Conservation (phyloP, 1,139 yeast species). For the Cylindricascospora bacillispora region DNA sequence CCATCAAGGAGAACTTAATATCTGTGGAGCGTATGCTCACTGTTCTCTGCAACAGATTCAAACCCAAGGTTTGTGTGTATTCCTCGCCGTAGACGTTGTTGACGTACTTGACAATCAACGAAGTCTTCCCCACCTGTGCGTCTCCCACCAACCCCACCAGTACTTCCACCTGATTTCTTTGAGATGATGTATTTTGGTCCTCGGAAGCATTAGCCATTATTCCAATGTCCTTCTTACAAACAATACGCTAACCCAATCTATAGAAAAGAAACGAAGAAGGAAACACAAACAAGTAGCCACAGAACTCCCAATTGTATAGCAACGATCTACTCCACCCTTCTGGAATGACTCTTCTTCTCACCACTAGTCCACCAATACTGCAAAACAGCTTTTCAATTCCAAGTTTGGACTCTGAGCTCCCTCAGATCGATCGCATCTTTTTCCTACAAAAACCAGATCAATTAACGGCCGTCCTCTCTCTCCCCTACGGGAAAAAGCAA, state of each 20-base stretch:
- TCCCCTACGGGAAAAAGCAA: too few relatives aligned
- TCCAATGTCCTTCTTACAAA: not conserved
- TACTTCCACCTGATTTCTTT: constrained; percentile 50
- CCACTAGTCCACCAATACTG: too few relatives aligned
- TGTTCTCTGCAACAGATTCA: constrained; percentile 87
- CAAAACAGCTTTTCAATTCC: too few relatives aligned
- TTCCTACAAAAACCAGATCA: too few relatives aligned
- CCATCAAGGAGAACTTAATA: constrained; percentile 91
- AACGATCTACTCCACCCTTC: too few relatives aligned
- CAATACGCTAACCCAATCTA: not conserved
- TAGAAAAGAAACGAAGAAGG: not conserved
- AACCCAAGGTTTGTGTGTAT: constrained; percentile 89
- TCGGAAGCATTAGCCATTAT: constrained; percentile 7
- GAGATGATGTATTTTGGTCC: too few relatives aligned
- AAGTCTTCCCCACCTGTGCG: constrained; percentile 96
- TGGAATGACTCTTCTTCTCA: too few relatives aligned
- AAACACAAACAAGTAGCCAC: too few relatives aligned
- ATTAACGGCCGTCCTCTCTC: too few relatives aligned
- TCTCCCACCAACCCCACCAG: constrained; percentile 94
- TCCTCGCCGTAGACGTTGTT: constrained; percentile 89
- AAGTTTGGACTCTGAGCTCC: too few relatives aligned
- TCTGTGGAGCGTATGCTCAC: constrained; percentile 80
- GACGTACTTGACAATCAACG: constrained; percentile 92
- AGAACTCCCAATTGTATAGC: too few relatives aligned
- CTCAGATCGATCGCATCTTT: too few relatives aligned